Percentiles rank a stretch among this genome's conserved stretches.
Evolutionary conservation across 1,139 yeast species (phyloP).

Genomic region (Saccharomyces hybrid): DNA sequence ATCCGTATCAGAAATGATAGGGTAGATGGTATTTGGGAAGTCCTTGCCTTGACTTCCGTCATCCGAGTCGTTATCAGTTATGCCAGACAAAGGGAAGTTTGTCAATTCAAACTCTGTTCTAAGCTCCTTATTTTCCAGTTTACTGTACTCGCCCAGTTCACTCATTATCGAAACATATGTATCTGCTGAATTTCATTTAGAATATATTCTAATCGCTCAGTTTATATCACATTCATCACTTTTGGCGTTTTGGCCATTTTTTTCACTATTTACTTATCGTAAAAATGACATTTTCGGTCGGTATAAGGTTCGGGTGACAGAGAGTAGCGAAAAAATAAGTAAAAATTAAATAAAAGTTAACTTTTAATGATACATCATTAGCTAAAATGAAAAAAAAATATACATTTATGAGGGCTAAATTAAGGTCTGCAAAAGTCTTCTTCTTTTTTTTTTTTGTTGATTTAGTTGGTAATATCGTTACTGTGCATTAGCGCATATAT

Average conservation of each 20-base stretch:
- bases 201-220: background rate
- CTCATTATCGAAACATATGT: background rate
- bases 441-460: no score
- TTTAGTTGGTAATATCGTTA: no score
- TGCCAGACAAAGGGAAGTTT: background rate
- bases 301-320: background rate
- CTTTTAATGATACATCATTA: background rate
- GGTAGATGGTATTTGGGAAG: background rate
- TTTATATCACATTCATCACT: background rate
- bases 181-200: background rate
- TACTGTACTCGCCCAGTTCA: background rate
- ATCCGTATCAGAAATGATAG: background rate
- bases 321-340: background rate
- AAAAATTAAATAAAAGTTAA: background rate
- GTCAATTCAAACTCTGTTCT: slow-evolving; percentile 1
- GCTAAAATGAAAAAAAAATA: background rate
- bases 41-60: background rate
- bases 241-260: background rate
- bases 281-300: background rate
- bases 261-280: background rate
- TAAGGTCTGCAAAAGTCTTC: no score
- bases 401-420: background rate
- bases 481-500: background rate
- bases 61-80: background rate
- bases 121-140: background rate